Evolutionary conservation across 1,284 basidiomycete species (phyloP), one percentile per base, ranked within the genome.

Genomic region (Macrocybe sp.): DNA sequence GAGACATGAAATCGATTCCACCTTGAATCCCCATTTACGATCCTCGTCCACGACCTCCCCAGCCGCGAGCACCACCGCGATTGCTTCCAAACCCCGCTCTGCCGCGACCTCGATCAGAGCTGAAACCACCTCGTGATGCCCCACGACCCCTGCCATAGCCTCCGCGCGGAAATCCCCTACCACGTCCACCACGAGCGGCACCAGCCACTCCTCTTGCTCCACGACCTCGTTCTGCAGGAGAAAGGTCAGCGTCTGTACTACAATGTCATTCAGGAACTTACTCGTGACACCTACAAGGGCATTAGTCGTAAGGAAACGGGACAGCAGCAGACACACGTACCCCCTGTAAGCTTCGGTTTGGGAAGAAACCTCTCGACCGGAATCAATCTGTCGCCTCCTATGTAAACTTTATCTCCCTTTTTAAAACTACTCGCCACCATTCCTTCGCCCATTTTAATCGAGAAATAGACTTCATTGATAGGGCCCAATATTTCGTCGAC

Each of bases 401-500:
- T 98, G 69, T 90, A 99, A 39, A 99, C 93, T 66, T 97, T 98
- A 74, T 99, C 97, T 45, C 96, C 95, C 62, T 89, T 89, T 70
- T 97, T 92, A 74, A 99, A 99, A 62, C 91, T 94, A 52, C 75
- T 85, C 9, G 97, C 96, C 44, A 96, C 84, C 86, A 99, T 95
- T 41, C 97, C 97, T 46, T 91, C 84, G 38, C 89, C 85, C 89
- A 98, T 97, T 74, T 99, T 99, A 58, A 99, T 79, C 4, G 95
- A 97, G 64, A 99, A 99, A 72, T 85, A 98, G 49, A 99, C 94
- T 66, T 99, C 93, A 68, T 99, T 99, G 68, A 99, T 96, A 7
- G 97, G 97, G 0, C 94, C 94, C 11, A 97, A 78, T 55, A 97
- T 97, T 68, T 97, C 94, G 68, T 97, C 94, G 35, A 97, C 89